Evolutionary conservation across 441 rosid genomes (phyloP), one percentile per base, ranked within the genome.

Genomic region (Mallotus repandus): DNA sequence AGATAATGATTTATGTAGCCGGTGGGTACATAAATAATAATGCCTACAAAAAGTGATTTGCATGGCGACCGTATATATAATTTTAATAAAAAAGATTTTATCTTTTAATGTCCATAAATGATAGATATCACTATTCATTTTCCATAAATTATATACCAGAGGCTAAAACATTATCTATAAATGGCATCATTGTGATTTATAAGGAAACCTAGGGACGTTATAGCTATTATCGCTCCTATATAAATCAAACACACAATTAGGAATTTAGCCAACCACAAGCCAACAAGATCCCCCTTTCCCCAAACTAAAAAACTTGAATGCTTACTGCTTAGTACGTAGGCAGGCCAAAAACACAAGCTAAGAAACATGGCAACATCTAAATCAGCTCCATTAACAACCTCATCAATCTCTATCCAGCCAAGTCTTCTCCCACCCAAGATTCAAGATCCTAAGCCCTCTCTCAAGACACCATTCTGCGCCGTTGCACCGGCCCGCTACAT

Each of bases 401-500:
- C 16, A 13, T 55, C 63, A 29, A 15, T 55, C 13, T 3, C 54
- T 19, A 19, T 45, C 41, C 7, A 50, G 0, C 48, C 64, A 57
- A 29, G 38, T 61, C 68, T 53, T 38, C 55, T 21, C 59, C 63
- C 6, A 43, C 41, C 57, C 69, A 70, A 8, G 5, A 38, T 70
- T 54, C 58, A 67, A 25, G 29, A 55, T n/a, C 41, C 57, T 16
- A 32, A 7, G 12, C 22, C 70, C 29, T 49, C 79, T 7, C 46
- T 13, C 25, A 69, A 63, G 57, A 64, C 83, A 13, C 87, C 82
- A 14, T 81, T 78, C 79, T 78, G 83, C 3, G 82, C 87, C 1
- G 69, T 80, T 22, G 78, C 75, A 12, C 85, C 83, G 4, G 18
- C 81, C n/a, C 79, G 25, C 18, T 64, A 74, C 14, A 45, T 73